Evolutionary conservation across 805 yeast genomes (phyloP), one percentile per base, ranked within the genome.

Genomic region (Blastobotrys attinorum): DNA sequence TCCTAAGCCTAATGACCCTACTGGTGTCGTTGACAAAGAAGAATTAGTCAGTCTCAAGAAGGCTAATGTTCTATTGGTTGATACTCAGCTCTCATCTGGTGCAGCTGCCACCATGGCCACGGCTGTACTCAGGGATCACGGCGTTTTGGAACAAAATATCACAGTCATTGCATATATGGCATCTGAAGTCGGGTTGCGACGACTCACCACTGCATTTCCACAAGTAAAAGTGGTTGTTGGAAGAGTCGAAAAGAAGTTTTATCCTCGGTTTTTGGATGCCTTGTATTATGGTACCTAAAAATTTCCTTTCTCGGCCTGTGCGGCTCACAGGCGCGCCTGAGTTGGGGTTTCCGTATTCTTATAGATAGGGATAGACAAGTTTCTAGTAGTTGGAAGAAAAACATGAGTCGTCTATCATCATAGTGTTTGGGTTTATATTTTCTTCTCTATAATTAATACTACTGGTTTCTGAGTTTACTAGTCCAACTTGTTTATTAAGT

Each of bases 31-130:
- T 31, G 23, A 44, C 3, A 31, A 31, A 20, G 16, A 39, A 21
- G 50, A 39, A 23, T 48, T 45, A 47, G 51, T 22, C 40, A 49
- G 13, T 17, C 55, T 48, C 2, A 18, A 33, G 3, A 22, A 45
- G 13, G 40, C 50, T 17, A 76, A 73, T 47, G 77, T 86, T 1
- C 63, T 90, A 6, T 63, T 90, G 39, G 76, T 86, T 56, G 97
- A 90, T 58, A 86, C 95, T 0, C 96, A 90, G 59, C 71, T 87
- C 39, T 81, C 86, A 25, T 80, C 95, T 23, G 98, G 97, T 2
- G 95, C 96, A 0, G 95, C 95, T 0, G 81, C 89, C 1, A 83
- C 87, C 35, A 92, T 90, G 97, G 95, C 97, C 0, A 76, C 86
- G 37, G 92, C 87, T 54, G 88, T 90, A 3, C 65, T 90, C 39